Evolutionary conservation across 202 grass and related monocot genomes (phyloP), one percentile per base, ranked within the genome.

Genomic region (Setaria viridis): DNA sequence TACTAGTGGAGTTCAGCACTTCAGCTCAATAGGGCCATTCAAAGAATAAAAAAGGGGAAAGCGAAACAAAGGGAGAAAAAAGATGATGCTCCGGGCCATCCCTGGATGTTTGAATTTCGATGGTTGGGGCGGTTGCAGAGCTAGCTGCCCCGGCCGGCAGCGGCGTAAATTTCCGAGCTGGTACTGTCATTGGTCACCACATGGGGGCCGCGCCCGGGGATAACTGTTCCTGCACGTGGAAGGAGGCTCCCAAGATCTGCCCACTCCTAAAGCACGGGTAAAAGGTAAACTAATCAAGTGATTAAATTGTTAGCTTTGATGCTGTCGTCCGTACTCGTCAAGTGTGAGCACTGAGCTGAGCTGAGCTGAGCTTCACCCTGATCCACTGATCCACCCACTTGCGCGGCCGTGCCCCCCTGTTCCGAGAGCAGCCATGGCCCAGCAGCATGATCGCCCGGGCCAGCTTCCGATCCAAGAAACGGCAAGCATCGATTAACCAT

Each of bases 171-270:
- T 76, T 48, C 34, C 25, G 80, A 84, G 85, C 39, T 70, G 76
- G 75, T 57, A 70, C 76, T 11, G 53, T 7, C 62, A 54, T 46
- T 21, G 53, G 6, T 62, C 80, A 83, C 30, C 67, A 66, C 88
- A 78, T 66, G 60, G 63, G 43, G 30, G n/a, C 8, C 47, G 39
- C 5, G 34, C 34, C 34, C 5, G 5, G 48, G 29, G 11, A 43
- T 60, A 78, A 82, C 88, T 82, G 79, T 67, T 62, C 58, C n/a
- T 54, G 69, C 84, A 90, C 80, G 75, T 87, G 84, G 53, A 14
- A 20, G 45, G 74, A 77, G 55, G 62, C 37, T 78, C 47, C 58
- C 37, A 74, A 15, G 69, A 85, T 77, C 47, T 21, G 49, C 16
- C 55, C 55, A 25, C 14, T 37, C 11, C 33, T 10, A 62, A 70